phyloP scores from a whole-genome alignment of 441 rosid genomes.

The Geranium incanum region DNA sequence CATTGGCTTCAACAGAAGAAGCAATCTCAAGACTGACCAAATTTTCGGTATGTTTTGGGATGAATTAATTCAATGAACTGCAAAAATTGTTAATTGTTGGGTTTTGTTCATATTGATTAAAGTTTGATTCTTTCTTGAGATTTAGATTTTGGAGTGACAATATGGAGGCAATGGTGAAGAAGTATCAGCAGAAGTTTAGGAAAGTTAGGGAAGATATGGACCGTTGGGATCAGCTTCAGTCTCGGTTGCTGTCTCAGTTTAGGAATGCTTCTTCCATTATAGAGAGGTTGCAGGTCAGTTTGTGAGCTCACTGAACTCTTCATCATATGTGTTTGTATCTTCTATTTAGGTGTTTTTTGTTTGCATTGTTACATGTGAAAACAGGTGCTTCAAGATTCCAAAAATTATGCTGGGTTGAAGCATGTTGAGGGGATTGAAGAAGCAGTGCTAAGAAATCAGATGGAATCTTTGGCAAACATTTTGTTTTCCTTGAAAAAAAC shows the following conservation, averaged over 20 bases:
- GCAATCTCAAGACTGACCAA: not conserved
- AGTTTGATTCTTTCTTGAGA: not conserved
- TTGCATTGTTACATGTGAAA: not conserved
- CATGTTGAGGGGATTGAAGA: conserved; percentile 43
- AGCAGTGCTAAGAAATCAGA: conserved; percentile 40
- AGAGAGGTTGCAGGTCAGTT: conserved; percentile 48
- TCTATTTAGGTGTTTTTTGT: not conserved
- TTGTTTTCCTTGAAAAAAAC: conserved; percentile 33
- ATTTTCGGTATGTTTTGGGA: not conserved
- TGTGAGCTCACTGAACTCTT: not conserved
- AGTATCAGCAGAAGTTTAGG: conserved; percentile 57
- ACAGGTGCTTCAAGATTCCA: conserved; percentile 10
- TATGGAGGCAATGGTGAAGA: conserved; percentile 63
- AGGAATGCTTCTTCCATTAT: conserved; percentile 60
- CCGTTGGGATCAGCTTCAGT: conserved; percentile 58
- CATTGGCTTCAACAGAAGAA: not conserved
- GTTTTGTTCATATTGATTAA: not conserved
- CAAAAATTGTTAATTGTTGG: not conserved
- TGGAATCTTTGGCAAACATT: conserved; percentile 1
- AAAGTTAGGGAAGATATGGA: conserved; percentile 55
- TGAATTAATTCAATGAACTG: not conserved
- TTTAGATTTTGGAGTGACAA: not conserved
- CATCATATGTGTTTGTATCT: not conserved
- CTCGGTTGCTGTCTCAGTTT: conserved; percentile 48
- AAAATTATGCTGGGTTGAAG: conserved; percentile 46